These are phyloP conservation scores for Fraxinus anomala DNA, from an alignment of 257 asterid genomes.

Conservation along the genomic window DNA sequence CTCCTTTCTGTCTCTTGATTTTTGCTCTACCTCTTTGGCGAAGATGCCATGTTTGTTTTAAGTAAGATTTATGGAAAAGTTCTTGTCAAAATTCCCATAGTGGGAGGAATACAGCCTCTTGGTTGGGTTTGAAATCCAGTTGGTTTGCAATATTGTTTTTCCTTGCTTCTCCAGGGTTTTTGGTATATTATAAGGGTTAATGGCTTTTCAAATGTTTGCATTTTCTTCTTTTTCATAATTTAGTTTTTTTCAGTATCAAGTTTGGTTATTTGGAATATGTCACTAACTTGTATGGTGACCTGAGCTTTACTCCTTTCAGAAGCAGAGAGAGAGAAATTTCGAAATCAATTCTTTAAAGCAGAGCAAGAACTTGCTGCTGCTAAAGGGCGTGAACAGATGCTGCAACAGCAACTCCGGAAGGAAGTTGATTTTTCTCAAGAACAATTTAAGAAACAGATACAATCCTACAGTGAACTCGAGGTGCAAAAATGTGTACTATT, in stretches of 20 bases:
- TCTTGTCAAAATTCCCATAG: not conserved
- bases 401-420: constrained; percentile 74
- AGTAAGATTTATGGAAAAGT: too few relatives aligned
- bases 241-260: too few relatives aligned
- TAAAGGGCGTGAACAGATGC: constrained; percentile 71
- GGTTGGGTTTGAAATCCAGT: not conserved
- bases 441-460: constrained; percentile 72
- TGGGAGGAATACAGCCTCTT: not conserved
- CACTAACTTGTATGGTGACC: constrained; percentile 25
- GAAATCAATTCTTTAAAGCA: constrained; percentile 56
- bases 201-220: not conserved
- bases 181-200: constrained; percentile 1
- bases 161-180: constrained; percentile 8
- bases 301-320: constrained; percentile 49
- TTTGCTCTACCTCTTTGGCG: not conserved
- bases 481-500: constrained; percentile 39
- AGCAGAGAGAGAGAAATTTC: constrained; percentile 71
- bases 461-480: constrained; percentile 86
- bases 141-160: not conserved
- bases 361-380: constrained; percentile 98
- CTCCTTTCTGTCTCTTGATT: not conserved
- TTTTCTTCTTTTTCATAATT: constrained; percentile 8
- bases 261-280: constrained; percentile 3
- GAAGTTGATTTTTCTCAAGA: constrained; percentile 80
- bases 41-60: not conserved